Evolutionary conservation across 2,329 filamentous ascomycete genomes (phyloP), one percentile per base, ranked within the genome.

Genomic region (Penicillium sp.): DNA sequence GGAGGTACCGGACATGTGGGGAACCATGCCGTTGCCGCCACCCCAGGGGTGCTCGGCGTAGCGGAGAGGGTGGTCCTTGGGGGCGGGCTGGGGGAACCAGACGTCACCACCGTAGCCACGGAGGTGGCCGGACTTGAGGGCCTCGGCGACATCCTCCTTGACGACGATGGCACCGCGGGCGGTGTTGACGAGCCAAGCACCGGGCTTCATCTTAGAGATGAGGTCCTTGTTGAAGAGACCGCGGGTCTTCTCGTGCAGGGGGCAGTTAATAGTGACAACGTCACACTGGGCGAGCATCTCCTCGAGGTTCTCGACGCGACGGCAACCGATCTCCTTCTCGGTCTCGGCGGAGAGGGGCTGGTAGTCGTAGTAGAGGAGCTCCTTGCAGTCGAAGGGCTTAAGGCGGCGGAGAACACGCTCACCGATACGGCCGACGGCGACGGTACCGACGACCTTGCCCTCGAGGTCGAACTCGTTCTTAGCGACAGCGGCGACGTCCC

Each of bases 391-490:
- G 74, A 99, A 99, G 66, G 92, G 82, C 87, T 95, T 96, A 71
- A 99, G 88, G 66, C 94, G 88, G 77, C 93, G 89, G 68, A 99
- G 86, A 57, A 99, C 94, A 79, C 94, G 92, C 87, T 97, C 92
- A 71, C 94, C 94, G 70, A 99, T 99, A 75, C 94, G 91, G 76
- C 94, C 94, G 61, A 97, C 92, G 71, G 90, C 94, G 57, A 99
- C 94, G 73, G 94, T 99, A 71, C 94, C 94, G 68, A 99, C 94
- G 47, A 95, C 90, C 87, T 99, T 99, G 83, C 84, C 83, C 85
- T 97, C 94, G 55, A 99, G 88, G 73, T 99, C 94, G 76, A 88
- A 99, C 83, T 97, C 93, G 81, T 96, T 92, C 89, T 97, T 97
- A 74, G 94, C 94, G 26, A 92, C 93, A 53, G 85, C 92, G 59